Conservation (phyloP, 163 green algal species). For the Chlorella variabilis region DNA sequence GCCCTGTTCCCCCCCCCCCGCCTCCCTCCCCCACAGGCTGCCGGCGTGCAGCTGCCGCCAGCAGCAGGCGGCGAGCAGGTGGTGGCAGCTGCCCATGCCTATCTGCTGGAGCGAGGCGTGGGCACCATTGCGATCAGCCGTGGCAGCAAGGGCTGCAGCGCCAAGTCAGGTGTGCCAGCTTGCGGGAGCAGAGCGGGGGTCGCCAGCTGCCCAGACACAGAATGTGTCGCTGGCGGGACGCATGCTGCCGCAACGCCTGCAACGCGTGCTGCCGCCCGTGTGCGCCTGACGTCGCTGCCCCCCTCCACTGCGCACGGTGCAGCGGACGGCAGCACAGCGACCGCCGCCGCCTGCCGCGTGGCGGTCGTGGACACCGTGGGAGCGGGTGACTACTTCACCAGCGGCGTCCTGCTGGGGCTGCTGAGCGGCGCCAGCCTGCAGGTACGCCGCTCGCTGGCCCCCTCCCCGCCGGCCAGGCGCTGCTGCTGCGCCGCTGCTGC, state of each 20-base stretch:
- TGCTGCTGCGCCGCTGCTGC: not conserved
- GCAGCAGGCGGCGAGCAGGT: not conserved
- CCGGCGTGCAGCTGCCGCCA: constrained; percentile 5
- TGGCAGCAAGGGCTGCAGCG: constrained; percentile 68
- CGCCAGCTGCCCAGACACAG: too few relatives aligned
- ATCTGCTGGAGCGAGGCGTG: constrained; percentile 53
- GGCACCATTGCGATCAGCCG: constrained; percentile 71
- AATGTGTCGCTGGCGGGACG: too few relatives aligned
- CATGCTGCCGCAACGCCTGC: not conserved
- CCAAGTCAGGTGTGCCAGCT: constrained; percentile 1
- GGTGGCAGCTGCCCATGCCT: constrained; percentile 58
- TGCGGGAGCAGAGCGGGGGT: too few relatives aligned
- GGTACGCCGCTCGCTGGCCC: constrained; percentile 2
- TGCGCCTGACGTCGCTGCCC: too few relatives aligned
- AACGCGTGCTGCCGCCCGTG: not conserved
- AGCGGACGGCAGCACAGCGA: not conserved
- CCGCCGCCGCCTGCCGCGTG: constrained; percentile 34
- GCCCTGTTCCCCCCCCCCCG: not conserved
- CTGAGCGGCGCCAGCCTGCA: constrained; percentile 53
- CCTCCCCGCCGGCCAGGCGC: too few relatives aligned
- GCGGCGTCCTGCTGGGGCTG: constrained; percentile 77
- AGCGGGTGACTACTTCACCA: constrained; percentile 86
- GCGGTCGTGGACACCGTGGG: constrained; percentile 85
- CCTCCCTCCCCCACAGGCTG: constrained; percentile 1
- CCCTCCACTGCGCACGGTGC: too few relatives aligned